Percentiles rank a stretch among this genome's conserved stretches.
These are phyloP conservation scores for Phtheirospermum japonicum DNA, from an alignment of 257 asterid genomes.

Conservation along the genomic window DNA sequence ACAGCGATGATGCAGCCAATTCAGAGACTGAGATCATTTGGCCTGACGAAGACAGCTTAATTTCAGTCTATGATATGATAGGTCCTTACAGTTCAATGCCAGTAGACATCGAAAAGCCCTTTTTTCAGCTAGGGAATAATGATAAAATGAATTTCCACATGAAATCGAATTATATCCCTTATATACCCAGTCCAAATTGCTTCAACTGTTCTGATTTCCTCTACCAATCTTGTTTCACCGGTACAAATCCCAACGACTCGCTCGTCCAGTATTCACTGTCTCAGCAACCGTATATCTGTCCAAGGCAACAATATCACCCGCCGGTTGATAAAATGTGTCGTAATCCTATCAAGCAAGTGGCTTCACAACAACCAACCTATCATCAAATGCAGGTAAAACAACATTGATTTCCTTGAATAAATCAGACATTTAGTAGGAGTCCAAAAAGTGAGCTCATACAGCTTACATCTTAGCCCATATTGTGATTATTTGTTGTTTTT, in stretches of 20 bases:
- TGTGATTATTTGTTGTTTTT: background rate
- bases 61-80: constrained; percentile 30
- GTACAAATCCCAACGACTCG: constrained; percentile 11
- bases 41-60: constrained; percentile 46
- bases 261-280: constrained; percentile 31
- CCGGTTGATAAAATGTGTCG: background rate
- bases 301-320: constrained; percentile 22
- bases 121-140: constrained; percentile 17
- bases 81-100: constrained; percentile 24
- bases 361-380: constrained; percentile 15
- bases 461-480: background rate
- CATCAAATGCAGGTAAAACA: constrained; percentile 26
- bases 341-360: constrained; percentile 11
- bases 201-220: background rate
- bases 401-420: background rate
- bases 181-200: constrained; percentile 19
- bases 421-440: background rate
- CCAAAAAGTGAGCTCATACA: background rate
- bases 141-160: constrained; percentile 23
- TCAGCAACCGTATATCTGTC: constrained; percentile 34
- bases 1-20: constrained; percentile 1
- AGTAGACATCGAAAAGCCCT: constrained; percentile 15
- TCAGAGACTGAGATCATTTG: constrained; percentile 32
- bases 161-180: constrained; percentile 8
- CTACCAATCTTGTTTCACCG: constrained; percentile 23